Conservation (phyloP, 768 basidiomycete species). For the Porpolomopsis calyptriformis region DNA sequence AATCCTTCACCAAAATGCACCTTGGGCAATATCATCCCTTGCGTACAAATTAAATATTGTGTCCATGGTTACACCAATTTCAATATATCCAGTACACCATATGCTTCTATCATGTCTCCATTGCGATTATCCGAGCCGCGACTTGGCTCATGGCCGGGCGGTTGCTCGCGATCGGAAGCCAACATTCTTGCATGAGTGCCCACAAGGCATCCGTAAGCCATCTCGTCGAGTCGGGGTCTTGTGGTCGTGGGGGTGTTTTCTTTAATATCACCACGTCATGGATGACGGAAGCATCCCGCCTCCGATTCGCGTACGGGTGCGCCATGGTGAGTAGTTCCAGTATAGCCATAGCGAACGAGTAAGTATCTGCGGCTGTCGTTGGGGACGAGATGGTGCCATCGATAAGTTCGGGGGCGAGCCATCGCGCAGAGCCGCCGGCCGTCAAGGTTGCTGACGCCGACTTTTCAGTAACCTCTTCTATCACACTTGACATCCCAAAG, state of each 20-base stretch:
- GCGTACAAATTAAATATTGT: too few species aligned
- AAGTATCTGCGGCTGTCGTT: conserved; percentile 41
- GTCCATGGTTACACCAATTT: not conserved
- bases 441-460: conserved; percentile 37
- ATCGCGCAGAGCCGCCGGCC: conserved; percentile 39
- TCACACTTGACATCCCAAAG: conserved; percentile 53
- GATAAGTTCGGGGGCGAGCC: conserved; percentile 53
- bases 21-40: too few species aligned
- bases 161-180: conserved; percentile 27
- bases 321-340: conserved; percentile 47
- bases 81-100: not conserved
- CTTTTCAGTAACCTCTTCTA: conserved; percentile 46
- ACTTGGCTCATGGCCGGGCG: conserved; percentile 35
- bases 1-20: too few species aligned
- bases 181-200: conserved; percentile 36
- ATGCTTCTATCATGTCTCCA: conserved; percentile 8
- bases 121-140: conserved; percentile 16
- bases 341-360: conserved; percentile 51
- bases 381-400: conserved; percentile 31
- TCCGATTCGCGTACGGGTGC: conserved; percentile 40
- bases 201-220: conserved; percentile 42
- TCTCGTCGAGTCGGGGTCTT: conserved; percentile 17
- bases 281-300: conserved; percentile 41
- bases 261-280: conserved; percentile 29
- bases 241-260: conserved; percentile 34